Base-by-base conservation (phyloP, 371 early-diverging fungal species). In the Blastocladiella emersonii region DNA sequence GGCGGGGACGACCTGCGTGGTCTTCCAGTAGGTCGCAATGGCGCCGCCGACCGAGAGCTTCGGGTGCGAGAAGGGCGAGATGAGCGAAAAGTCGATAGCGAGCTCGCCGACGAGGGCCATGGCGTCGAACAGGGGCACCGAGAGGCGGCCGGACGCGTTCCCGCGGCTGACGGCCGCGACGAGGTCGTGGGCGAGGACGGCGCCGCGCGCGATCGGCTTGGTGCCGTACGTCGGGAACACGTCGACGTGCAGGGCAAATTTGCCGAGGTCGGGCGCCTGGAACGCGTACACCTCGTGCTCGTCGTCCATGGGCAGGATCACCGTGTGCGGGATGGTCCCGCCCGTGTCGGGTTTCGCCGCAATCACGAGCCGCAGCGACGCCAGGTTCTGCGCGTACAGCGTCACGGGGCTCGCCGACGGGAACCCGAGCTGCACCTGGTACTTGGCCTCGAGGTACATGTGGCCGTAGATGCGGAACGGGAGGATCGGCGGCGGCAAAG, bases 11-110 rank as follows among this genome's bases (percentile, higher is more conserved):
- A 78, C 74, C 67, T 85, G 85, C 1, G 91, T 90, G 3, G 93
- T 87, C 74, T 94, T 95, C 97, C 97, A 96, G 64, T 96, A 96
- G 0, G 97, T 96, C 67, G 92, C 93, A 39, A 94, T 84, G 32
- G 86, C 82, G 30, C 97, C 97, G 15, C 94, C 96, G 64, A 95
- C 91, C 68, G 86, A 85, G 60, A 95, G 72, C 25, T 84, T 79
- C 0, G 90, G 87, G 43, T 91, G 93, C 39, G 77, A 76, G 71
- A 95, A 93, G 1, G 98, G 93, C 59, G 81, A 80, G 36, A 97
- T 84, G 0, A 93, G 80, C 13, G 86, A 76, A 64, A 85, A 89
- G 63, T 82, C 87, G 64, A 93, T 90, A 19, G 83, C 72, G 5
- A 95, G 68, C 67, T 95, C 93, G 0, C 95, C 98, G 35, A 97